Base-by-base conservation (phyloP, 1,284 basidiomycete species). In the Ceratobasidium sp. region DNA sequence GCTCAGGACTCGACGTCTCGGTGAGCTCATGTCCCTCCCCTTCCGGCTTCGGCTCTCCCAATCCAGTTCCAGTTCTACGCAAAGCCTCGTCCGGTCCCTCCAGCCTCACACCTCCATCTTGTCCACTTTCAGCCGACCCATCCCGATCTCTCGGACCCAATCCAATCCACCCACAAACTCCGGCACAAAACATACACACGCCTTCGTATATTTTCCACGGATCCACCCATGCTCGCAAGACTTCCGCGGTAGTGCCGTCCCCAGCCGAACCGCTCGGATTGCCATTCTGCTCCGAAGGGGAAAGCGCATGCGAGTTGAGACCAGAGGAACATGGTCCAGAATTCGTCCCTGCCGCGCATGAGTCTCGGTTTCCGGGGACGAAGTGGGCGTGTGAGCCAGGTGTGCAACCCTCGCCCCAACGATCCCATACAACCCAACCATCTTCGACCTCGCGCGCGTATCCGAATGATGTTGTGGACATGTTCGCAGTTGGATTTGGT, bases 141-240 rank as follows among this genome's bases (percentile, higher is more conserved):
- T 18, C 57, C 23, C 57, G 30, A 41, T 58, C 57, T 7, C 57
- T 38, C 43, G 23, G 21, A 30, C 69, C 30, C 59, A 23, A 58
- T 85, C 84, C 90, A 87, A 90, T 18, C 85, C 83, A 30, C 89
- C 89, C 78, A 90, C 90, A 92, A 16, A 92, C 83, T 1, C 90
- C 87, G 0, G 91, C 91, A 77, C 91, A 93, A 61, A 92, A 83
- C 50, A 93, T 83, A 75, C 92, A 93, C 13, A 91, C 89, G 75
- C 93, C 92, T 80, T 94, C 92, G 77, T 93, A 94, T 16, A 93
- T 83, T 30, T 87, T 85, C 91, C 91, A 73, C 49, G 62, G 61
- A 47, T 75, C 74, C 2, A 64, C 32, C 74, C 74, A 73, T 1
- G 32, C 26, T 23, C 41, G 55, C 47, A 49, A 16, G 9, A 44